Percentiles rank a stretch among this genome's conserved stretches.
These are phyloP conservation scores for Cicer chorassanicum DNA, from an alignment of 306 rosid genomes.

Conservation along the genomic window DNA sequence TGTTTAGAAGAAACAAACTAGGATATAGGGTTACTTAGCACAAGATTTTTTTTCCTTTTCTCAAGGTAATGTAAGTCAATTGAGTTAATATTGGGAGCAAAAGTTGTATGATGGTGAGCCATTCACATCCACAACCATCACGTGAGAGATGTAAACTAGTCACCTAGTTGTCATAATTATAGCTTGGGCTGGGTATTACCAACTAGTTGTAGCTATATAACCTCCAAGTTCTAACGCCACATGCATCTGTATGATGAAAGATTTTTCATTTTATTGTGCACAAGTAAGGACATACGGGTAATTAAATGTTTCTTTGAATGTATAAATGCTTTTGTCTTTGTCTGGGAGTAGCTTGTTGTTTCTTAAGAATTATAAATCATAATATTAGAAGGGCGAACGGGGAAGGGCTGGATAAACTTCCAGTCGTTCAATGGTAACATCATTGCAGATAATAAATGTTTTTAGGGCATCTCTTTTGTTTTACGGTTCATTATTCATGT, in stretches of 20 bases:
- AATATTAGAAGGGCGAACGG: not conserved
- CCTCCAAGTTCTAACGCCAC: slow-evolving; percentile 2
- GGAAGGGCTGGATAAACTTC: not conserved
- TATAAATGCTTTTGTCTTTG: not conserved
- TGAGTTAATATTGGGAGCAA: too few relatives aligned
- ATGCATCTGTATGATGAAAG: slow-evolving; percentile 7
- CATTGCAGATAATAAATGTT: slow-evolving; percentile 5
- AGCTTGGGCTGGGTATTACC: not conserved
- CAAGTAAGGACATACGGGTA: not conserved
- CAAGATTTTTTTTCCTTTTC: too few relatives aligned
- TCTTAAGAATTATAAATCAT: slow-evolving; percentile 1
- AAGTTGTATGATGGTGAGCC: not conserved
- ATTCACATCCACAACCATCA: not conserved
- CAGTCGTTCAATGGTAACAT: slow-evolving; percentile 16
- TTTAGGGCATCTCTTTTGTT: slow-evolving; percentile 32
- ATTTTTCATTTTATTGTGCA: not conserved
- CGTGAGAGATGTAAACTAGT: slow-evolving; percentile 1
- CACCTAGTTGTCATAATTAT: slow-evolving; percentile 4
- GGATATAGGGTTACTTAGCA: too few relatives aligned
- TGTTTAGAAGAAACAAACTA: too few relatives aligned
- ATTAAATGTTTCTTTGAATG: not conserved
- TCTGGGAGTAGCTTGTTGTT: not conserved
- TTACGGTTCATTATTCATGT: not conserved
- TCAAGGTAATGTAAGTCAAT: too few relatives aligned
- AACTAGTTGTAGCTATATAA: slow-evolving; percentile 4